phyloP scores from a whole-genome alignment of 2,329 filamentous ascomycete species.

The Monosporascus ibericus region DNA sequence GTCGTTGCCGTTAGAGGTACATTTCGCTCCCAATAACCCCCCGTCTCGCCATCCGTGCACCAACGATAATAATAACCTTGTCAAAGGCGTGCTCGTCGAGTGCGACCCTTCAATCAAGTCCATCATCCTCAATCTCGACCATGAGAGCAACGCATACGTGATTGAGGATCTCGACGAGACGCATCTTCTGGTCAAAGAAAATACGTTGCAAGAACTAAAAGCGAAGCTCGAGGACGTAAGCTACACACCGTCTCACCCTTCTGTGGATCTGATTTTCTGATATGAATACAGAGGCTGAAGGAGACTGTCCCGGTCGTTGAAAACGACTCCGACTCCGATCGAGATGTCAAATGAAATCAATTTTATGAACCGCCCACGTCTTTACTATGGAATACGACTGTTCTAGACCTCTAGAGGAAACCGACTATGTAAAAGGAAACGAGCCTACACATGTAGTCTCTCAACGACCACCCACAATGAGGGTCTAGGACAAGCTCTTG shows the following conservation, averaged over 20 bases:
- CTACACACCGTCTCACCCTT: conserved; percentile 9
- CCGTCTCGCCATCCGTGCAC: not conserved
- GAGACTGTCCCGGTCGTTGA: conserved; percentile 46
- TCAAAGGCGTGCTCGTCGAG: conserved; percentile 64
- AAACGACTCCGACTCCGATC: conserved; percentile 44
- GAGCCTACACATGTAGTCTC: not conserved
- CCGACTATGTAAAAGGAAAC: not conserved
- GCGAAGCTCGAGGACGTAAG: conserved; percentile 60
- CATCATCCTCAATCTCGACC: conserved; percentile 74
- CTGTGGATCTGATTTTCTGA: conserved; percentile 8
- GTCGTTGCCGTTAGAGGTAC: not conserved
- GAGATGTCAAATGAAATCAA: conserved; percentile 24
- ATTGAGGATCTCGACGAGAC: conserved; percentile 77
- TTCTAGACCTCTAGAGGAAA: not conserved
- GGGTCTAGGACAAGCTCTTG: too few relatives aligned
- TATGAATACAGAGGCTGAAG: conserved; percentile 36
- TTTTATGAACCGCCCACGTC: not conserved
- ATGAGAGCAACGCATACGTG: conserved; percentile 64
- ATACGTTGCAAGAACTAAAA: conserved; percentile 64
- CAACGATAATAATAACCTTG: conserved; percentile 4
- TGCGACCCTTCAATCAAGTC: conserved; percentile 85
- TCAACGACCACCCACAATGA: too few relatives aligned
- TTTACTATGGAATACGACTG: not conserved
- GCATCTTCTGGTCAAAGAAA: conserved; percentile 68
- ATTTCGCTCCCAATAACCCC: not conserved